phyloP scores from a whole-genome alignment of 2,329 filamentous ascomycete species.

The Stagonosporopsis rhizophila region DNA sequence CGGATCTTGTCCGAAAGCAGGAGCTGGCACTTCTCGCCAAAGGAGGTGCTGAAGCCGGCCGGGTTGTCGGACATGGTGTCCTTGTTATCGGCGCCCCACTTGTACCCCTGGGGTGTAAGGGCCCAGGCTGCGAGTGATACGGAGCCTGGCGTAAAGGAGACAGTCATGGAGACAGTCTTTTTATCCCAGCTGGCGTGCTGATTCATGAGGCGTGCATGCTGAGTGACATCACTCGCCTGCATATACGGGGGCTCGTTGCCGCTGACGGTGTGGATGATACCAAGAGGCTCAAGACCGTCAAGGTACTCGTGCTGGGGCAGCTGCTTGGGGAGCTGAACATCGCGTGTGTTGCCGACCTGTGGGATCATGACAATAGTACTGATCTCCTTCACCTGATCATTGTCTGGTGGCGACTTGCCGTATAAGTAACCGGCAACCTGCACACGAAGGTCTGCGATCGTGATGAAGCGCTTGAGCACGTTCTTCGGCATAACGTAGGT shows the following conservation, averaged over 20 bases:
- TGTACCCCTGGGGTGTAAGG: constrained; percentile 88
- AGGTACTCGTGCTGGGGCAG: constrained; percentile 93
- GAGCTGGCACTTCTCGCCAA: constrained; percentile 95
- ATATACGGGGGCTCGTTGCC: constrained; percentile 97
- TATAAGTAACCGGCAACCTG: constrained; percentile 97
- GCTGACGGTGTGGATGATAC: constrained; percentile 93
- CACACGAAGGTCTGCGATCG: constrained; percentile 92
- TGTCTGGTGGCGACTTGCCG: constrained; percentile 88
- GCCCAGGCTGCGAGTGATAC: constrained; percentile 95
- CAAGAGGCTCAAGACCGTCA: constrained; percentile 83
- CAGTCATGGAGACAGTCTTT: constrained; percentile 92
- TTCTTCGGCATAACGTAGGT: constrained; percentile 99
- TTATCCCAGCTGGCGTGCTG: constrained; percentile 82
- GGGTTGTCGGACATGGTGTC: constrained; percentile 92
- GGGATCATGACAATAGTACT: constrained; percentile 97
- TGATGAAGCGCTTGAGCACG: constrained; percentile 97
- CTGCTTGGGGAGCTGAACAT: constrained; percentile 87
- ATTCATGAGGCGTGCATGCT: constrained; percentile 89
- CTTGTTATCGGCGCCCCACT: constrained; percentile 96
- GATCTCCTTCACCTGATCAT: constrained; percentile 96
- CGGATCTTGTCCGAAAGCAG: constrained; percentile 91
- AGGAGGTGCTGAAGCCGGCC: constrained; percentile 86
- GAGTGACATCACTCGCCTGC: constrained; percentile 92
- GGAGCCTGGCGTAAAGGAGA: constrained; percentile 95
- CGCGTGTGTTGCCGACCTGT: constrained; percentile 91